Evolutionary conservation across 495 filamentous ascomycete species (phyloP), one percentile per base, ranked within the genome.

Genomic region (Hypoxylon trugodes): DNA sequence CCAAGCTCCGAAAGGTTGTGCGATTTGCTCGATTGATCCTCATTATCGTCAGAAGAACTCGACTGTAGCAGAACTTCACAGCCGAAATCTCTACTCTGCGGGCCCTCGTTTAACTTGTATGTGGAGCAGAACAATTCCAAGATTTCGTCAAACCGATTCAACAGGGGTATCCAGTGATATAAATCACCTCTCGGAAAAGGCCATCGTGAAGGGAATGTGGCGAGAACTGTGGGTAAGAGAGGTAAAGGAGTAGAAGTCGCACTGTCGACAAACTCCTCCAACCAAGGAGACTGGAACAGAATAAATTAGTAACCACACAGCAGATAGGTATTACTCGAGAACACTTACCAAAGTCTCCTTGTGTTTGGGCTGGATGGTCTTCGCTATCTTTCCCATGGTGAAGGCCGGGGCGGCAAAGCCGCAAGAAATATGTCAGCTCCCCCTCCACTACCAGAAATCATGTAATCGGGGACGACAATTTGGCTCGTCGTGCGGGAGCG

Each of bases 321-420:
- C 46, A 70, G 41, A 32, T 26, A 38, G n/a, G n/a, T n/a, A n/a
- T 25, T 22, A 37, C 10, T 56, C 0, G 28, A 21, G 36, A 32
- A 38, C 60, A 80, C 89, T 82, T 87, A 97, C 93, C 79, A 96
- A 77, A 67, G 93, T 97, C 75, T 93, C 93, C 82, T 90, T 89
- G 80, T 98, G 95, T 77, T 95, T 94, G 68, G 88, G 80, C 72
- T 90, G 90, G 72, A 94, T 93, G 67, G 87, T 82, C 86, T 98
- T 98, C 77, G 91, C 94, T 77, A 98, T 98, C 87, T 89, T 93
- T 84, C 92, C 94, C 92, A 96, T 97, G 69, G 59, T 83, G 79
- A 74, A 67, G 56, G 61, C 61, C 66, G 75, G 70, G 67, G 82
- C 83, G 81, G 83, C 81, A 74, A 65, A 71, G 81, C 83, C 83